A percentile compares a stretch with the other conserved stretches of the same genome.
Evolutionary conservation across 768 basidiomycete genomes (phyloP).

Genomic region (Collybiopsis luxurians): DNA sequence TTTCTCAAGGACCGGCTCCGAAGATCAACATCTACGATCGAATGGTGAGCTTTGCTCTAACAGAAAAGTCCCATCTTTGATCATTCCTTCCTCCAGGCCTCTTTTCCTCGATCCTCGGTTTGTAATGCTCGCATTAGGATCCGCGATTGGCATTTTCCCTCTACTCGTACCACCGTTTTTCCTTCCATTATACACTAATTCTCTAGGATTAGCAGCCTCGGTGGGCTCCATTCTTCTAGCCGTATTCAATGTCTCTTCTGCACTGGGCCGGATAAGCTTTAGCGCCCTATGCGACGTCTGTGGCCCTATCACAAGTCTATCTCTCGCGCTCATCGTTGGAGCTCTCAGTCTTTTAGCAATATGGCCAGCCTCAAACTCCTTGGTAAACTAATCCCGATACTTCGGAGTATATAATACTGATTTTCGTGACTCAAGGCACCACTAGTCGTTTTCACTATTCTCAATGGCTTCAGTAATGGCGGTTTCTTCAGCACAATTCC

Average conservation of each 20-base stretch:
- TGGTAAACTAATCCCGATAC: background rate
- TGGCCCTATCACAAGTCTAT: conserved; percentile 26
- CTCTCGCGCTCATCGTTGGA: conserved; percentile 22
- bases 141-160: conserved; percentile 31
- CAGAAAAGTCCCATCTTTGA: background rate
- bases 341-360: conserved; percentile 27
- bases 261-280: conserved; percentile 27
- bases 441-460: conserved; percentile 18
- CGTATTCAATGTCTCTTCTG: conserved; percentile 31
- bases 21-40: conserved; percentile 17
- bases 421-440: conserved; percentile 1
- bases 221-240: conserved; percentile 26
- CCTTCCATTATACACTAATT: conserved; percentile 31
- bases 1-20: conserved; percentile 24
- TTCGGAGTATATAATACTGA: background rate
- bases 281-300: conserved; percentile 25
- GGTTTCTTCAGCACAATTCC: conserved; percentile 33
- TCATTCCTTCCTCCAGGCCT: conserved; percentile 16
- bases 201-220: conserved; percentile 19
- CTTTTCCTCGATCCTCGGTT: conserved; percentile 22
- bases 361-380: conserved; percentile 23
- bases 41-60: conserved; percentile 21
- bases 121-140: conserved; percentile 25
- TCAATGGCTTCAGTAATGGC: conserved; percentile 27
- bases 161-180: conserved; percentile 34